Percentiles rank a stretch among this genome's conserved stretches.
Conservation (phyloP, 768 basidiomycete genomes). For the Hebeloma cylindrosporum region DNA sequence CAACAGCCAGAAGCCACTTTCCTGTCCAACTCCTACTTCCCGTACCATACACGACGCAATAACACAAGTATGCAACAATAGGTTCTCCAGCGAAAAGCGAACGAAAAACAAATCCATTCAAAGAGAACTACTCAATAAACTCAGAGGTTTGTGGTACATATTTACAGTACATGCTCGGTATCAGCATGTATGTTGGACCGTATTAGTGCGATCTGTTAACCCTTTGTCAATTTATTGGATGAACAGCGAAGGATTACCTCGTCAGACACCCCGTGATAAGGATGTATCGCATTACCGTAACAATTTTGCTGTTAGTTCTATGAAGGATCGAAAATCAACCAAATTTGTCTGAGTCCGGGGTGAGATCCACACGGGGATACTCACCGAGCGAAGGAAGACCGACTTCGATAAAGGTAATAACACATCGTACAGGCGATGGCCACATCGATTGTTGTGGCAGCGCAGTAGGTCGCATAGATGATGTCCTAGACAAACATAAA, state of each 20-base stretch:
- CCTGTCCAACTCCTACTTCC: too few relatives aligned
- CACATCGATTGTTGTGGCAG: constrained; percentile 42
- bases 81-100: too few relatives aligned
- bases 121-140: too few relatives aligned
- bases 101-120: too few relatives aligned
- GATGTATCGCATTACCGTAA: constrained; percentile 33
- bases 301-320: constrained; percentile 32
- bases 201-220: not conserved
- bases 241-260: constrained; percentile 20
- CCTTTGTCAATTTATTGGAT: not conserved
- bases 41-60: too few relatives aligned
- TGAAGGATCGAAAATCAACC: not conserved
- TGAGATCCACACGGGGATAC: constrained; percentile 2
- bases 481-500: constrained; percentile 42
- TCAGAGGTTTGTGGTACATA: too few relatives aligned
- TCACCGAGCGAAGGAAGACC: constrained; percentile 20
- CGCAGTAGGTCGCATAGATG: constrained; percentile 37
- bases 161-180: too few relatives aligned
- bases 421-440: constrained; percentile 32
- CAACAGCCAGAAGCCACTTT: too few relatives aligned
- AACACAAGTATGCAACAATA: too few relatives aligned
- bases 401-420: constrained; percentile 30
- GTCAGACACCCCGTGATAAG: constrained; percentile 35
- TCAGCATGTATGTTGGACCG: too few relatives aligned
- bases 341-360: not conserved